phyloP scores from a whole-genome alignment of 768 basidiomycete genomes.

The Lactarius pseudohatsudake region DNA sequence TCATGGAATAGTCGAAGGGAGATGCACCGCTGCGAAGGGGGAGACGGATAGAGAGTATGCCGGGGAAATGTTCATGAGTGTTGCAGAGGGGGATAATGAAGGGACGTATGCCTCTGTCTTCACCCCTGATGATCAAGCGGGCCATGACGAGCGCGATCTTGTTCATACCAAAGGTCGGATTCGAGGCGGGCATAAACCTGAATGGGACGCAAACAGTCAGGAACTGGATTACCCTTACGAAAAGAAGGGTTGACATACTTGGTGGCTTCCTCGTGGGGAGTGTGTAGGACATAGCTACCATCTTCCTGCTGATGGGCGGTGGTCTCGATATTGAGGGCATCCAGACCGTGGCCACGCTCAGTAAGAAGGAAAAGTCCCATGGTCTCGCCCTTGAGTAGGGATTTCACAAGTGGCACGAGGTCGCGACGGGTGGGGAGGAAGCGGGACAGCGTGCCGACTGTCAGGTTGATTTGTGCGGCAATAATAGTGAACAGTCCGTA shows the following conservation, averaged over 20 bases:
- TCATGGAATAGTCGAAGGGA: conserved; percentile 58
- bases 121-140: conserved; percentile 51
- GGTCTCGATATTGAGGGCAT: conserved; percentile 59
- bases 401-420: conserved; percentile 47
- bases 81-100: conserved; percentile 58
- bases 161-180: conserved; percentile 50
- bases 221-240: background rate
- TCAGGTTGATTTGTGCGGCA: conserved; percentile 51
- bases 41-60: conserved; percentile 50
- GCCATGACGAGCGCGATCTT: conserved; percentile 61
- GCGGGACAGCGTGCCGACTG: conserved; percentile 53
- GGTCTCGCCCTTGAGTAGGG: conserved; percentile 51
- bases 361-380: conserved; percentile 32
- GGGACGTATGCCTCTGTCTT: conserved; percentile 51
- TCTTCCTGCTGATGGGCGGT: conserved; percentile 51
- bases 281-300: conserved; percentile 52
- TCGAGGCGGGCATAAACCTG: conserved; percentile 62
- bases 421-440: conserved; percentile 51
- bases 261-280: conserved; percentile 56
- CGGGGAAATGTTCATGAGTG: conserved; percentile 51
- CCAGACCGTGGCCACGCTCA: conserved; percentile 61
- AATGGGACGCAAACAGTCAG: conserved; percentile 13
- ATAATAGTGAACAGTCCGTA: conserved; percentile 55
- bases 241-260: conserved; percentile 43
- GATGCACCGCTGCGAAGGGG: conserved; percentile 53